These are phyloP conservation scores for Aegilops sharonensis DNA, from an alignment of 176 grass and related monocot genomes.

Conservation along the genomic window DNA sequence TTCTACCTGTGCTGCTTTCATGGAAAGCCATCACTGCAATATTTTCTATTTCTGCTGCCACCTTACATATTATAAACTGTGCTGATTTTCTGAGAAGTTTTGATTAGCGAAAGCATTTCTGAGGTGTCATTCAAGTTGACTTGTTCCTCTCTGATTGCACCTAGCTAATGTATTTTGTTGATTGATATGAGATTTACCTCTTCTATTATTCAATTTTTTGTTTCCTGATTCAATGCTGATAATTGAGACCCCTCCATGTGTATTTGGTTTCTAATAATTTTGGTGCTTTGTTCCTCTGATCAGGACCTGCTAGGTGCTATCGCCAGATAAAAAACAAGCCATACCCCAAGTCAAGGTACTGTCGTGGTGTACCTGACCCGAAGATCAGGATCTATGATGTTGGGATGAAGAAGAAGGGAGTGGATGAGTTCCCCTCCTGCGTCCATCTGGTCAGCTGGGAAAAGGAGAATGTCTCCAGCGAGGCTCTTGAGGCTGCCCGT, in stretches of 20 bases:
- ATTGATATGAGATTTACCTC: not conserved
- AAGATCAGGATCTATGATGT: slow-evolving; percentile 45
- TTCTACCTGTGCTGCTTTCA: not conserved
- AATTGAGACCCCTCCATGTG: not conserved
- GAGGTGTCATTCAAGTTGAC: not conserved
- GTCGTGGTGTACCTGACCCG: slow-evolving; percentile 43
- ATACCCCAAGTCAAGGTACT: slow-evolving; percentile 48
- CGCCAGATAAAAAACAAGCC: slow-evolving; percentile 49
- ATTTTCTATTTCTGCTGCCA: not conserved
- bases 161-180: not conserved
- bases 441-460: slow-evolving; percentile 38
- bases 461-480: slow-evolving; percentile 36
- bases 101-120: not conserved
- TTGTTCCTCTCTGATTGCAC: not conserved
- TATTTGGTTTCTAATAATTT: slow-evolving; percentile 3
- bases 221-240: not conserved
- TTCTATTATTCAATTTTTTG: not conserved
- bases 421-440: slow-evolving; percentile 44
- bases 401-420: slow-evolving; percentile 49
- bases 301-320: slow-evolving; percentile 42
- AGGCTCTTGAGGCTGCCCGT: slow-evolving; percentile 47
- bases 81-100: not conserved
- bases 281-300: not conserved
- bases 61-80: not conserved
- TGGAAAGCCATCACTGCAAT: not conserved